Evolutionary conservation across 2,329 filamentous ascomycete species (phyloP).

Genomic region (Allantophomopsis lycopodina): DNA sequence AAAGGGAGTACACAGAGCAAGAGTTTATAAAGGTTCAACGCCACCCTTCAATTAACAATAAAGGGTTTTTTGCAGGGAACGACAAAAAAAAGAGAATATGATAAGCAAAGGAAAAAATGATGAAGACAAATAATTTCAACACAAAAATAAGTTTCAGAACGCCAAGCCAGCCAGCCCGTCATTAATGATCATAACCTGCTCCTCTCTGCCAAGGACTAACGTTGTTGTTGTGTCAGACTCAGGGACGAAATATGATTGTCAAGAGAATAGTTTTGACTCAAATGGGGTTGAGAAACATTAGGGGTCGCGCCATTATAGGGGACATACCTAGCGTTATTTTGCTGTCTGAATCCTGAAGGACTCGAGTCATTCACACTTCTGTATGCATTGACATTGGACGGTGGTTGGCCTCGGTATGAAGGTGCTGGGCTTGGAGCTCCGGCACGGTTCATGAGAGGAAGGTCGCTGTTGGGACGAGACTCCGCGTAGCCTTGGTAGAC

Average conservation of each 20-base stretch:
- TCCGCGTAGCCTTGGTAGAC: slow-evolving; percentile 12
- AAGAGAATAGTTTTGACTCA: neutral
- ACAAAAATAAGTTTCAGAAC: slow-evolving; percentile 6
- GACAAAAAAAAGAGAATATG: no score
- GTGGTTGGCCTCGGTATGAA: slow-evolving; percentile 18
- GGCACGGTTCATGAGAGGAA: slow-evolving; percentile 9
- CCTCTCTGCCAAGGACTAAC: slow-evolving; percentile 40
- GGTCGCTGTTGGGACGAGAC: slow-evolving; percentile 9
- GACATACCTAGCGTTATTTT: slow-evolving; percentile 32
- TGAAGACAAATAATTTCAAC: no score
- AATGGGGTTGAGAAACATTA: slow-evolving; percentile 7
- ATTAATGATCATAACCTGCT: slow-evolving; percentile 37
- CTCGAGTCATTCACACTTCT: slow-evolving; percentile 26
- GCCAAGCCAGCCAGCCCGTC: slow-evolving; percentile 12
- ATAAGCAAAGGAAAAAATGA: no score
- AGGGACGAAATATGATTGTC: no score
- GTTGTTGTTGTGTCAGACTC: no score
- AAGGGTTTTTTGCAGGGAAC: no score
- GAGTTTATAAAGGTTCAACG: no score
- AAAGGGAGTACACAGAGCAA: no score
- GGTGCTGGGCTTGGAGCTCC: slow-evolving; percentile 5
- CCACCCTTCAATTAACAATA: no score
- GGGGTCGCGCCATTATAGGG: neutral
- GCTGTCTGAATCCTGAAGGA: slow-evolving; percentile 23
- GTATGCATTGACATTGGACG: slow-evolving; percentile 20